Conservation (phyloP, 495 filamentous ascomycete genomes). For the Penicillium maclennaniae region DNA sequence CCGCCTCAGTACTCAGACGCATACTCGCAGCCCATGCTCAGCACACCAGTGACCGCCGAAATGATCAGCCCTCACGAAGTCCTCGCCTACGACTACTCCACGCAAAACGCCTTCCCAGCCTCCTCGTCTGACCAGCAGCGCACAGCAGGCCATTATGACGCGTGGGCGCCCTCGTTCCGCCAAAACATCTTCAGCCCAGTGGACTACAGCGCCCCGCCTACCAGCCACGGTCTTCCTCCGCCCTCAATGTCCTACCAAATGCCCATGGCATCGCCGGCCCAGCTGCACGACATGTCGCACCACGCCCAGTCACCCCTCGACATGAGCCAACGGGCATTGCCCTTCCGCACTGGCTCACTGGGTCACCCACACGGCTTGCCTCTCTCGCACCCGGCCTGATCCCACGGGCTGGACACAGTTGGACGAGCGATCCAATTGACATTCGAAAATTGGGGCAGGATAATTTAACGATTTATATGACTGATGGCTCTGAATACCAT, state of each 20-base stretch:
- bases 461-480: slow-evolving; percentile 24
- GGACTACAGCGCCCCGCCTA: slow-evolving; percentile 25
- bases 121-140: slow-evolving; percentile 26
- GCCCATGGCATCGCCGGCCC: slow-evolving; percentile 26
- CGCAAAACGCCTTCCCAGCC: slow-evolving; percentile 23
- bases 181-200: slow-evolving; percentile 38
- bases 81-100: slow-evolving; percentile 33
- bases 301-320: slow-evolving; percentile 21
- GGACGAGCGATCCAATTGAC: background rate
- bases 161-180: slow-evolving; percentile 41
- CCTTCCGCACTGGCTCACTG: slow-evolving; percentile 34
- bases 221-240: slow-evolving; percentile 25
- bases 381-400: slow-evolving; percentile 22
- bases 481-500: slow-evolving; percentile 25
- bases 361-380: slow-evolving; percentile 30
- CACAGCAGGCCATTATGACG: slow-evolving; percentile 26
- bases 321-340: slow-evolving; percentile 15
- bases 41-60: slow-evolving; percentile 26
- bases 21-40: slow-evolving; percentile 32
- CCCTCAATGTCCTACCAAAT: slow-evolving; percentile 32
- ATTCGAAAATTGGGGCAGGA: slow-evolving; percentile 6
- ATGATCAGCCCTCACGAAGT: slow-evolving; percentile 34
- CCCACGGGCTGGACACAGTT: slow-evolving; percentile 24
- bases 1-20: slow-evolving; percentile 36
- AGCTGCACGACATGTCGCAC: slow-evolving; percentile 30